Base-by-base conservation (phyloP, 345 rosid genomes). In the Citrus sp. region DNA sequence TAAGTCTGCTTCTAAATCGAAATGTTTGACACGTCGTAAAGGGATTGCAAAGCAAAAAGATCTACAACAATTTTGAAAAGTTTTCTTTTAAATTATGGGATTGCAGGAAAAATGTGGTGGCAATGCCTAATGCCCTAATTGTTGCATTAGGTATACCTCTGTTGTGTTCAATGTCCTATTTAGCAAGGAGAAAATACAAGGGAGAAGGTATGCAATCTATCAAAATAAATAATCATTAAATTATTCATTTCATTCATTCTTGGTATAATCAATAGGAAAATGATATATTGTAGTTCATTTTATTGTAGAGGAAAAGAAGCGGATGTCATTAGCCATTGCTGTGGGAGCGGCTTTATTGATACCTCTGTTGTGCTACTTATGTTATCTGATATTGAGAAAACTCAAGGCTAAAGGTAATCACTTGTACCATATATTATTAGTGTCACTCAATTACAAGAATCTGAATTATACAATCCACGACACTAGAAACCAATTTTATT, bases 91-190 rank as follows among this genome's bases (percentile, higher is more conserved):
- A 37, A 37, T 37, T 37, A 7, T 6, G 14, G 14, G 18, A 4
- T 46, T 46, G 51, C 63, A 74, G 70, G 5, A 60, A 74, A 12
- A 4, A 60, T 34, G 1, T 22, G 83, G 80, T 38, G 80, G 80
- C 4, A 0, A 1, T 70, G 72, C 73, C 10, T 70, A n/a, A n/a
- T n/a, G n/a, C n/a, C n/a, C n/a, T n/a, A 16, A 80, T 42, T 12
- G 2, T 80, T 70, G 34, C 40, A 9, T 12, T 76, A 13, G 3
- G n/a, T 6, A 25, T 59, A 34, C 35, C 35, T 10, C 7, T 66
- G 16, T 14, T 67, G 14, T 35, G 63, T 25, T 40, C 9, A 30
- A 0, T 72, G 2, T 28, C 4, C 34, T 66, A 35, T 56, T 2
- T 21, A 1, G 14, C 1, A 19, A 16, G 73, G 46, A 73, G 32